These are phyloP conservation scores for Neolentinus lepideus DNA, from an alignment of 1,284 basidiomycete species.

Conservation along the genomic window DNA sequence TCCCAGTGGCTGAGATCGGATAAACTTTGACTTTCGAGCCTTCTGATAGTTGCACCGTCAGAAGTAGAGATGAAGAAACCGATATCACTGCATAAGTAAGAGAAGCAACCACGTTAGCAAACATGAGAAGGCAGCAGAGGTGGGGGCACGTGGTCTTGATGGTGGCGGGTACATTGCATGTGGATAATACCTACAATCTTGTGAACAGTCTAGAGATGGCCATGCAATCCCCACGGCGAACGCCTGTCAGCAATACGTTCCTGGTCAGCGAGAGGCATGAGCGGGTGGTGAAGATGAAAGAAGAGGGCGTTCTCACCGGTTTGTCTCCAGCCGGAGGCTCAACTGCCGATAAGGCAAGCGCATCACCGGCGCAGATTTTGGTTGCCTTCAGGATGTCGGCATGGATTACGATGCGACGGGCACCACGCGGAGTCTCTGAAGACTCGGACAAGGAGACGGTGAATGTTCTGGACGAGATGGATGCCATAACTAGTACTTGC, in stretches of 20 bases:
- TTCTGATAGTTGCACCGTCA: constrained; percentile 48
- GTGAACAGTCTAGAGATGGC: constrained; percentile 55
- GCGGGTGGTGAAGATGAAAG: neutral
- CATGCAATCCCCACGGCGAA: constrained; percentile 65
- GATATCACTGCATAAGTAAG: constrained; percentile 35
- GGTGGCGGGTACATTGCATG: neutral
- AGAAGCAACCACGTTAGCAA: constrained; percentile 5
- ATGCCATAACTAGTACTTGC: constrained; percentile 19
- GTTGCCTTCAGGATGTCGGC: constrained; percentile 54
- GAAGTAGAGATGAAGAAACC: constrained; percentile 46
- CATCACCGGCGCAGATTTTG: constrained; percentile 66
- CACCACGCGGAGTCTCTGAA: constrained; percentile 40
- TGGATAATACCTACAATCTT: constrained; percentile 39
- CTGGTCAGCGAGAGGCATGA: constrained; percentile 1
- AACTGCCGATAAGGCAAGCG: constrained; percentile 45
- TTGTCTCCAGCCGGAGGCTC: constrained; percentile 12
- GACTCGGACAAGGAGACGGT: constrained; percentile 29
- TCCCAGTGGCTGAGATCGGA: constrained; percentile 32
- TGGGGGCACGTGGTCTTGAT: constrained; percentile 1
- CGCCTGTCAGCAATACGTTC: constrained; percentile 26
- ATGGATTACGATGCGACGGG: constrained; percentile 60
- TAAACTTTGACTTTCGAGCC: constrained; percentile 39
- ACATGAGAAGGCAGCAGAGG: neutral
- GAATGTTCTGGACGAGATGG: constrained; percentile 39
- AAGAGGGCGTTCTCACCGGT: neutral